Evolutionary conservation across 768 basidiomycete genomes (phyloP), one percentile per base, ranked within the genome.

Genomic region (Amanita rubescens): DNA sequence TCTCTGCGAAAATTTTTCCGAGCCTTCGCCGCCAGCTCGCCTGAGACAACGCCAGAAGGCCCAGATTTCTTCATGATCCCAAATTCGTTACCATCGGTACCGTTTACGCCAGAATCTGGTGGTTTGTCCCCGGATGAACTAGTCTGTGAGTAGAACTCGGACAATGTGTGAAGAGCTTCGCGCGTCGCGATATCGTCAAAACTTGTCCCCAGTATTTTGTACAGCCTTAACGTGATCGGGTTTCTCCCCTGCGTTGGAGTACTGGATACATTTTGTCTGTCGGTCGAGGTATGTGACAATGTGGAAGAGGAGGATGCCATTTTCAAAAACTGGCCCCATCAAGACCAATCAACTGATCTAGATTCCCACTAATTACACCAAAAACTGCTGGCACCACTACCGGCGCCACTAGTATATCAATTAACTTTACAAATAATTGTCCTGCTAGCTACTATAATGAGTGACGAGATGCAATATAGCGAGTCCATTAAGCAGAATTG

Each of bases 141-240:
- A 34, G 41, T 49, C 3, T 68, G 53, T 15, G 68, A 74, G 64
- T 96, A 97, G 47, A 92, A 75, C 14, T 85, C 81, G 2, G 92
- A 91, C 34, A 95, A 79, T 0, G 91, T 94, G 43, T 79, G 75
- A 11, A 96, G 72, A 2, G 92, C 93, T 60, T 95, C 88, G 24
- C 75, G 75, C 1, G 90, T 91, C 5, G 84, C 80, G 34, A 80
- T 74, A 60, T 91, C 90, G 24, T 88, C 82, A 55, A 86, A 92
- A 46, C 78, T 86, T 1, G 86, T 86, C 33, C 87, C 84, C 17
- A 95, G 74, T 56, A 94, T 85, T 69, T 96, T 96, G 69, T 92
- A 94, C n/a, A 95, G 72, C 10, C 94, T 78, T 0, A 87, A 69
- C n/a, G 91, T 82, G 37, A 94, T 77, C 2, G 94, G 92, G 60